Evolutionary conservation across 176 grass and related monocot genomes (phyloP).

Genomic region (Carex myosuroides): DNA sequence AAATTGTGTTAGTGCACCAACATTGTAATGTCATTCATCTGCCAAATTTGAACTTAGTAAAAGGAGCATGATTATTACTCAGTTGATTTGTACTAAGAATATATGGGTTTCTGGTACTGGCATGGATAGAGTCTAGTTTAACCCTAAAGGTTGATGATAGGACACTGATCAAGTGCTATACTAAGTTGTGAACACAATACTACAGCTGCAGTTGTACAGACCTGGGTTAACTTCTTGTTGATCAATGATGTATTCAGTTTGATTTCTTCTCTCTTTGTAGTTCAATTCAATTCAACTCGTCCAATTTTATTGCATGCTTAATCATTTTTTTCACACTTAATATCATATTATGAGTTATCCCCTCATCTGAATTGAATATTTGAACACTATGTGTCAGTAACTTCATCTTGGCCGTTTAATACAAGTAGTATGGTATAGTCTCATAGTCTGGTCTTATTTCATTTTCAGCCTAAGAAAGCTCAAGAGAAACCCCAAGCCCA

Average conservation of each 20-base stretch:
- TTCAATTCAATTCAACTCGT: not conserved
- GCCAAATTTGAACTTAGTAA: not conserved
- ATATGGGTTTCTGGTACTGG: not conserved
- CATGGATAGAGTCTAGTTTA: not conserved
- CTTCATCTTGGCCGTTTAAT: not conserved
- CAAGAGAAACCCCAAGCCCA: conserved; percentile 66
- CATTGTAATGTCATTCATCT: not conserved
- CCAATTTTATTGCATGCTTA: not conserved
- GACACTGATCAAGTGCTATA: not conserved
- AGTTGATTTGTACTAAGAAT: not conserved
- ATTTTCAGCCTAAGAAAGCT: conserved; percentile 72
- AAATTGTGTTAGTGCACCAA: not conserved
- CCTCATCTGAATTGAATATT: not conserved
- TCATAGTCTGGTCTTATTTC: not conserved
- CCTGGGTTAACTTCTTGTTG: not conserved
- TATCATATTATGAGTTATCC: not conserved
- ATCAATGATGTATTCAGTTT: not conserved
- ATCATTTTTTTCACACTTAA: not conserved
- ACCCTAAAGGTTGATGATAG: not conserved
- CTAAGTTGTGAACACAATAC: not conserved
- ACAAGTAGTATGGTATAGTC: not conserved
- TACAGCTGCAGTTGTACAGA: not conserved
- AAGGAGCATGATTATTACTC: not conserved
- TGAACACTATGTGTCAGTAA: not conserved
- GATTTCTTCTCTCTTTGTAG: not conserved